Evolutionary conservation across 2,329 filamentous ascomycete genomes (phyloP).

Genomic region (Ascochyta viciae-villosae): DNA sequence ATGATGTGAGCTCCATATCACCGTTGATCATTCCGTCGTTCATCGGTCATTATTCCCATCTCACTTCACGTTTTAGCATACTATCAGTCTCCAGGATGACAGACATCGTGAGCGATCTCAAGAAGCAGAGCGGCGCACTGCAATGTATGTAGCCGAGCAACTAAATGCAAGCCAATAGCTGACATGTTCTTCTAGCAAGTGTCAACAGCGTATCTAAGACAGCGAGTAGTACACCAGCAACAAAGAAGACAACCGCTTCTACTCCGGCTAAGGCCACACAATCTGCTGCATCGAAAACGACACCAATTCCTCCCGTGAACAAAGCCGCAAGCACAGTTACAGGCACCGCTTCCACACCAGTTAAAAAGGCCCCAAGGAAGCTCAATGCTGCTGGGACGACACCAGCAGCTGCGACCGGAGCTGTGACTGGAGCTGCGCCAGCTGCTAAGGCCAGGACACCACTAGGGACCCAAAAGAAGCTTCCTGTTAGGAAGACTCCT

Average conservation of each 20-base stretch:
- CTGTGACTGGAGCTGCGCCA: conserved; percentile 16
- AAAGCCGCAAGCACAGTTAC: conserved; percentile 19
- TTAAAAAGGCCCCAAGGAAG: conserved; percentile 33
- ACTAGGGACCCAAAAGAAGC: conserved; percentile 31
- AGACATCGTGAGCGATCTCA: conserved; percentile 46
- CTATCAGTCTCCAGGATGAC: conserved; percentile 32
- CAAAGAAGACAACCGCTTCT: conserved; percentile 37
- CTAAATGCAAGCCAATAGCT: not conserved
- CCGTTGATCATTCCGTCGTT: not conserved
- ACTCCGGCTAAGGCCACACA: conserved; percentile 23
- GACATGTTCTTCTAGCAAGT: conserved; percentile 29
- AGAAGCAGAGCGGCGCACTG: conserved; percentile 52
- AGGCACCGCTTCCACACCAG: conserved; percentile 25
- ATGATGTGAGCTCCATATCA: not conserved
- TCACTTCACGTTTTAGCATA: not conserved
- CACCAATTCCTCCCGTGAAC: conserved; percentile 22
- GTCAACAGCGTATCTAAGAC: conserved; percentile 40
- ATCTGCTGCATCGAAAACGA: conserved; percentile 23
- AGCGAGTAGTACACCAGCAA: conserved; percentile 29
- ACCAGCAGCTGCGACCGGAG: conserved; percentile 4
- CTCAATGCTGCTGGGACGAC: conserved; percentile 18
- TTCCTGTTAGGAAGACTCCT: conserved; percentile 10
- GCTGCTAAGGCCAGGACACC: conserved; percentile 28
- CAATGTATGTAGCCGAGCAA: conserved; percentile 43
- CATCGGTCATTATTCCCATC: not conserved